A percentile compares a stretch with the other conserved stretches of the same genome.
Evolutionary conservation across 352 stramenopile species (phyloP).

Genomic region (Globisporangium irregulare): DNA sequence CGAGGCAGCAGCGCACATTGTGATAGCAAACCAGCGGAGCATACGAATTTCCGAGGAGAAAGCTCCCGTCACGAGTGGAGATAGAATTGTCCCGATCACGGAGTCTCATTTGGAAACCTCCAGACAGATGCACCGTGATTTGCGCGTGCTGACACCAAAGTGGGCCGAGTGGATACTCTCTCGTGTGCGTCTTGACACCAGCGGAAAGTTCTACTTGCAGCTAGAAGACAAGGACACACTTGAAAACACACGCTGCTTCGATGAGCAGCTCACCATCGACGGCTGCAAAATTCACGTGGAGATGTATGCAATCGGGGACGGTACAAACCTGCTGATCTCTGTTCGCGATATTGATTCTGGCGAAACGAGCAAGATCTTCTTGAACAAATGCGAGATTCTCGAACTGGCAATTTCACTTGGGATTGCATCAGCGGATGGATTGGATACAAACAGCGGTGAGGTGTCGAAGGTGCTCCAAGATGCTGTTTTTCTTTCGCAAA

Average conservation of each 20-base stretch:
- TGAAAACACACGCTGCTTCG: constrained; percentile 20
- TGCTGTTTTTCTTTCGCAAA: constrained; percentile 27
- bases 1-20: constrained; percentile 26
- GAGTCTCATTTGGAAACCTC: constrained; percentile 23
- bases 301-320: constrained; percentile 21
- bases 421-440: too few species aligned
- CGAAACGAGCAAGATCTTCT: constrained; percentile 14
- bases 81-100: constrained; percentile 18
- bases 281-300: constrained; percentile 18
- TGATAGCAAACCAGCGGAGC: background rate
- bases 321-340: constrained; percentile 24
- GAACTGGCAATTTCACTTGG: constrained; percentile 2
- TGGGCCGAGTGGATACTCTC: constrained; percentile 41
- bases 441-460: background rate
- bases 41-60: background rate
- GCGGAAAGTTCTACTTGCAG: constrained; percentile 25
- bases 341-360: constrained; percentile 11
- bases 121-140: constrained; percentile 25
- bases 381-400: constrained; percentile 12
- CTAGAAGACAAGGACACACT: constrained; percentile 17
- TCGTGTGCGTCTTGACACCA: constrained; percentile 24
- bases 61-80: background rate
- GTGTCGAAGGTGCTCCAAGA: constrained; percentile 25
- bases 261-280: constrained; percentile 16
- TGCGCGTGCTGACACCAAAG: constrained; percentile 30